A percentile compares a stretch with the other conserved stretches of the same genome.
These are phyloP conservation scores for Mrakia hoshinonis DNA, from an alignment of 768 basidiomycete genomes.

Conservation along the genomic window DNA sequence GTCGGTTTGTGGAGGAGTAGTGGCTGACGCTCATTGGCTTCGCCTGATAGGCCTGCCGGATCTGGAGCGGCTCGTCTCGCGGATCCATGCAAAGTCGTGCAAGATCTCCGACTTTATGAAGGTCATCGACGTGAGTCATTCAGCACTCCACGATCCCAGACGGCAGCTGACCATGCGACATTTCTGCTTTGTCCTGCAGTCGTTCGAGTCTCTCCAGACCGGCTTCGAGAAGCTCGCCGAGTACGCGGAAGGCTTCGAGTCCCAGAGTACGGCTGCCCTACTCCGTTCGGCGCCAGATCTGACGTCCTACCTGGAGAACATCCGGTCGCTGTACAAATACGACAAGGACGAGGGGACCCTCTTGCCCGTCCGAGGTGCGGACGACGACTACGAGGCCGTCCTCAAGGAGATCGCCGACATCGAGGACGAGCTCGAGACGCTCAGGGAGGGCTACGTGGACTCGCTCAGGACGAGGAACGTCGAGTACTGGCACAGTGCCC, in stretches of 20 bases:
- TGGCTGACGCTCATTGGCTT: neutral
- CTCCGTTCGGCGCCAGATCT: constrained; percentile 76
- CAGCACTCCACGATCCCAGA: no score
- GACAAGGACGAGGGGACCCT: constrained; percentile 45
- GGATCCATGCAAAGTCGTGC: constrained; percentile 87
- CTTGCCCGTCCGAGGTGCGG: constrained; percentile 72
- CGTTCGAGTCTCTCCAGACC: constrained; percentile 64
- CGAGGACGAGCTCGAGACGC: constrained; percentile 62
- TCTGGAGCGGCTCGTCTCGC: constrained; percentile 83
- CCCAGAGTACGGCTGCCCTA: constrained; percentile 64
- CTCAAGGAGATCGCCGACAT: constrained; percentile 59
- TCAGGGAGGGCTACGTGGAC: constrained; percentile 58
- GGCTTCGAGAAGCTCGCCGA: constrained; percentile 59
- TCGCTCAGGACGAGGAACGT: constrained; percentile 45
- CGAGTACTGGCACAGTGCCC: constrained; percentile 65
- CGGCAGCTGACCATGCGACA: no score
- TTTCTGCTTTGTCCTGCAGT: constrained; percentile 42
- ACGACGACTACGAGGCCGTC: constrained; percentile 72
- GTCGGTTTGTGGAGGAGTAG: neutral
- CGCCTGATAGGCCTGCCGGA: constrained; percentile 21
- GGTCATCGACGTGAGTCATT: constrained; percentile 63
- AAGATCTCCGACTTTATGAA: constrained; percentile 78
- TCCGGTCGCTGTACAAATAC: constrained; percentile 60
- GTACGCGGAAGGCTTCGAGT: constrained; percentile 63
- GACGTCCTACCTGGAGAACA: constrained; percentile 56